A percentile compares a stretch with the other conserved stretches of the same genome.
Evolutionary conservation across 345 rosid species (phyloP).

Genomic region (Dovyalis caffra): DNA sequence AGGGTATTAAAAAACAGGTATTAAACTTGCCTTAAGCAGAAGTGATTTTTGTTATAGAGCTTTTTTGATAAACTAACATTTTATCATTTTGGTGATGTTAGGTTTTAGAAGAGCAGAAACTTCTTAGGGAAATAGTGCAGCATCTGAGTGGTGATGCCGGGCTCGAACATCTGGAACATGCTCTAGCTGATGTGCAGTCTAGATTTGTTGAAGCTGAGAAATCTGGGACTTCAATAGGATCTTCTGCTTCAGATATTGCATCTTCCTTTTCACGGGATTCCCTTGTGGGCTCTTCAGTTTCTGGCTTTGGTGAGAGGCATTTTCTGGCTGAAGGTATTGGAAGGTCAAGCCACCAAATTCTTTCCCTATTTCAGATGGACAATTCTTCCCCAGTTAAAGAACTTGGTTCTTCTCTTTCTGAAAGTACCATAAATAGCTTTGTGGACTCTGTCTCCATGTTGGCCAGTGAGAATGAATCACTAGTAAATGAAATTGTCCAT

Average conservation of each 20-base stretch:
- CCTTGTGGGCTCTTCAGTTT: constrained; percentile 25
- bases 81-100: constrained; percentile 10
- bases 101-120: constrained; percentile 78
- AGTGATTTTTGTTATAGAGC: not conserved
- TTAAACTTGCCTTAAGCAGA: not conserved
- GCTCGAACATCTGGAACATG: constrained; percentile 65
- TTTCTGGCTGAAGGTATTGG: constrained; percentile 26
- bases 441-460: not conserved
- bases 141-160: constrained; percentile 79
- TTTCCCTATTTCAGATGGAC: constrained; percentile 57
- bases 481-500: constrained; percentile 75
- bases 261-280: constrained; percentile 40
- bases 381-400: constrained; percentile 25
- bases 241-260: constrained; percentile 33
- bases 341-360: constrained; percentile 48
- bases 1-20: constrained; percentile 81
- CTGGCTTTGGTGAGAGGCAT: constrained; percentile 32
- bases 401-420: constrained; percentile 23
- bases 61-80: not conserved
- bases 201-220: constrained; percentile 54
- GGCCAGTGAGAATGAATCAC: constrained; percentile 63
- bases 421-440: not conserved
- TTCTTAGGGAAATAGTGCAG: constrained; percentile 65
- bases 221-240: constrained; percentile 52
- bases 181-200: constrained; percentile 61